A percentile compares a stretch with the other conserved stretches of the same genome.
phyloP scores from a whole-genome alignment of 2,329 filamentous ascomycete species.

The Gaeumannomyces sp. region DNA sequence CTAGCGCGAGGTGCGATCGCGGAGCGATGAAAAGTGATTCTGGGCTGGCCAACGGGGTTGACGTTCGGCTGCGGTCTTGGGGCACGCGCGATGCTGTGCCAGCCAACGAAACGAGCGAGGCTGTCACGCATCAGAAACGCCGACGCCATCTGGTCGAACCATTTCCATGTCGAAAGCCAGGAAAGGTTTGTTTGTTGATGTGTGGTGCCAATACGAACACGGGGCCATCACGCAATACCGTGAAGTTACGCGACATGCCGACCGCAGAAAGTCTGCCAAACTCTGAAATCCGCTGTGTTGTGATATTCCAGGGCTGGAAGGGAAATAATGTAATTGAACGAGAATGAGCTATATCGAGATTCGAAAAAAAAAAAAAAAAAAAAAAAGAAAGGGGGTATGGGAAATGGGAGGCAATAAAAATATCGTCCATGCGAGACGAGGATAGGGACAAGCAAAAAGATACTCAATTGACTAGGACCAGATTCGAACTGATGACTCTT shows the following conservation, averaged over 20 bases:
- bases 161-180: neutral
- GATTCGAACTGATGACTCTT: constrained; percentile 1
- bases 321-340: neutral
- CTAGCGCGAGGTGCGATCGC: neutral
- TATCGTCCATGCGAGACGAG: no score
- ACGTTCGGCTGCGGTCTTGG: neutral
- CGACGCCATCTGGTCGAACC: neutral
- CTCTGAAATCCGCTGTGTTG: no score
- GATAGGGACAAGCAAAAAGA: neutral
- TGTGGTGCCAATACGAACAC: neutral
- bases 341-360: no score
- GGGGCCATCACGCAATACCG: neutral
- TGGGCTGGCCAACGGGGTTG: neutral
- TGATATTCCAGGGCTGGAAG: no score
- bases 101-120: neutral
- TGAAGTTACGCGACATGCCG: neutral
- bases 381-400: no score
- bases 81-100: neutral
- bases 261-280: neutral
- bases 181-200: neutral
- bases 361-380: neutral
- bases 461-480: neutral
- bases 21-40: neutral
- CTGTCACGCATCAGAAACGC: neutral
- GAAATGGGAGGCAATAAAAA: neutral